Base-by-base conservation (phyloP, 2,329 filamentous ascomycete species). In the Rosellinia necatrix region DNA sequence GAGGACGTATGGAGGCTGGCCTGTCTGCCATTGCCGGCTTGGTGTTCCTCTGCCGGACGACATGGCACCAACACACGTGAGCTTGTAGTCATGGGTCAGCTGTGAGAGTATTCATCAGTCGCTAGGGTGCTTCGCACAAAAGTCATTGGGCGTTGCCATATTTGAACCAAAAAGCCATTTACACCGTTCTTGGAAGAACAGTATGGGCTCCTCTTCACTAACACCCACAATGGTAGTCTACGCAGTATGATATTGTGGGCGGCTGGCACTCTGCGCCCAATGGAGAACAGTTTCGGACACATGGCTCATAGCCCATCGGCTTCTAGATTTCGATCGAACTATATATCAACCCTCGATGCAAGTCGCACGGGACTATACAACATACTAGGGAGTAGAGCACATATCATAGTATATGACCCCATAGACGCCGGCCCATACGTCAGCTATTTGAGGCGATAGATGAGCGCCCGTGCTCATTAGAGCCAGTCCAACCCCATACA, bases 361-460 rank as follows among this genome's bases (percentile, higher is more conserved):
- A 22, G 50, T 54, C 34, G 22, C 40, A 58, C 50, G 24, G 41
- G 32, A 40, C 44, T 41, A 19, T 29, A 52, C n/a, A 24, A 13
- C 38, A n/a, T 38, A 2, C 24, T 37, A 34, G n/a, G 17, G 12
- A 44, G 43, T 12, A 24, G 30, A 43, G 25, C 30, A 6, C 22
- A 24, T 21, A 29, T 43, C 19, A 17, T 40, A 21, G 30, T 40
- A 44, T 30, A 43, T 40, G 32, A 25, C 30, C 30, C 2, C n/a
- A n/a, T n/a, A n/a, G n/a, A n/a, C n/a, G 27, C 21, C 6, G 22
- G 19, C 13, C 19, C 32, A 7, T 15, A 37, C 22, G 12, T 37
- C 27, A 22, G 21, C 21, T 42, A 21, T 43, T 22, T 25, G 19
- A 42, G n/a, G 25, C 3, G 42, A 35, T 38, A 47, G 25, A 40